Conservation (phyloP, 139 green algal genomes). For the Deuterostichococcus epilithicus region DNA sequence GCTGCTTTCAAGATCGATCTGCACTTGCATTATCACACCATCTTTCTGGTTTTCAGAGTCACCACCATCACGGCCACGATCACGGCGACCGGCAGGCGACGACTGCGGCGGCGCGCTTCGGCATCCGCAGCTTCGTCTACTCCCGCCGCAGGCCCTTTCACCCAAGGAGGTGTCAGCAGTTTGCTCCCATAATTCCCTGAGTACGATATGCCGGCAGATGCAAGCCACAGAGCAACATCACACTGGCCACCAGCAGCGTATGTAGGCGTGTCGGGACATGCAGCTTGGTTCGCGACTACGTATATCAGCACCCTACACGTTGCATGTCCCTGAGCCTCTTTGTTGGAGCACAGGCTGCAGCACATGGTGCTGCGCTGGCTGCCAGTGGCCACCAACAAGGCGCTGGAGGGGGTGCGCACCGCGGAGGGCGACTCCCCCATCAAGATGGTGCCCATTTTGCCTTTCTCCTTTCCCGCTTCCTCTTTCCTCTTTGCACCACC, state of each 20-base stretch:
- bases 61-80: conserved; percentile 20
- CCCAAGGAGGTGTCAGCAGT: conserved; percentile 53
- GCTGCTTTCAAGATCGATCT: no score
- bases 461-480: no score
- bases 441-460: conserved; percentile 52
- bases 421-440: conserved; percentile 63
- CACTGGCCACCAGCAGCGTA: no score
- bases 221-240: no score
- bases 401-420: conserved; percentile 38
- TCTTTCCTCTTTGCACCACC: no score
- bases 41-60: no score
- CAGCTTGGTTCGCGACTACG: no score
- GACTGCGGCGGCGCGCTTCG: conserved; percentile 68
- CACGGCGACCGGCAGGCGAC: conserved; percentile 47
- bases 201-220: neutral
- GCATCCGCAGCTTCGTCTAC: conserved; percentile 91
- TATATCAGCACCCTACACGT: no score
- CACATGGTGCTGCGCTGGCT: conserved; percentile 85
- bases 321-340: no score
- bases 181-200: neutral
- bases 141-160: conserved; percentile 78
- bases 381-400: conserved; percentile 74
- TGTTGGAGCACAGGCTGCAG: conserved; percentile 60
- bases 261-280: no score
- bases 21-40: no score